Percentiles rank a stretch among this genome's conserved stretches.
phyloP scores from a whole-genome alignment of 257 asterid genomes.

The Apocynum venetum region DNA sequence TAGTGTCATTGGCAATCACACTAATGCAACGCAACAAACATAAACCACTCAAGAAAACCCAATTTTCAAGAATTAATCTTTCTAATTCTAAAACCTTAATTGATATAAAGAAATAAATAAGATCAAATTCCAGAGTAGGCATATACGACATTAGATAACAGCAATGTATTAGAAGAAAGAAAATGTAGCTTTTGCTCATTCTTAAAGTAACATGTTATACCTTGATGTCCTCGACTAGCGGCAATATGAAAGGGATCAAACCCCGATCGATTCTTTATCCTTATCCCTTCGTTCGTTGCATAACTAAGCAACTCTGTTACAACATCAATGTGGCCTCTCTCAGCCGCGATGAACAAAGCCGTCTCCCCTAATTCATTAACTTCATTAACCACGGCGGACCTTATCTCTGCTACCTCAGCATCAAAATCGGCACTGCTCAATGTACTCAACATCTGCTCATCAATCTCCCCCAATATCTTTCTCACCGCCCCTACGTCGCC shows the following conservation, averaged over 20 bases:
- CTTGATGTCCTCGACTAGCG: slow-evolving; percentile 54
- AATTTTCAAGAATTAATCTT: neutral
- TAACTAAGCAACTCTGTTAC: slow-evolving; percentile 45
- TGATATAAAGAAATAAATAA: neutral
- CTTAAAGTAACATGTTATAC: slow-evolving; percentile 18
- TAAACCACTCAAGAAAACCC: neutral
- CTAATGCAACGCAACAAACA: neutral
- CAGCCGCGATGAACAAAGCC: slow-evolving; percentile 48
- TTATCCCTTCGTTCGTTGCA: slow-evolving; percentile 44
- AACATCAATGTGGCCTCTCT: slow-evolving; percentile 44
- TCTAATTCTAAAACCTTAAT: neutral
- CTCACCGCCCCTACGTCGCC: slow-evolving; percentile 70
- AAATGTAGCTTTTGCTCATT: neutral
- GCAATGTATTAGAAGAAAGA: neutral
- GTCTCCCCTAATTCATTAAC: slow-evolving; percentile 63
- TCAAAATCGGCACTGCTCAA: slow-evolving; percentile 52
- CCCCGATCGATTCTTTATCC: slow-evolving; percentile 43
- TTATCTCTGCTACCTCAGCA: slow-evolving; percentile 49
- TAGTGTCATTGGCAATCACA: neutral
- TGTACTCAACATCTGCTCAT: slow-evolving; percentile 58
- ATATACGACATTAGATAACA: neutral
- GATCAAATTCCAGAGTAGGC: neutral
- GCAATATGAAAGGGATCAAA: slow-evolving; percentile 61
- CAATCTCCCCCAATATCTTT: slow-evolving; percentile 61
- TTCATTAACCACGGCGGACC: slow-evolving; percentile 55